Conservation (phyloP, 352 stramenopile species). For the Pythium rhizo-oryzae region DNA sequence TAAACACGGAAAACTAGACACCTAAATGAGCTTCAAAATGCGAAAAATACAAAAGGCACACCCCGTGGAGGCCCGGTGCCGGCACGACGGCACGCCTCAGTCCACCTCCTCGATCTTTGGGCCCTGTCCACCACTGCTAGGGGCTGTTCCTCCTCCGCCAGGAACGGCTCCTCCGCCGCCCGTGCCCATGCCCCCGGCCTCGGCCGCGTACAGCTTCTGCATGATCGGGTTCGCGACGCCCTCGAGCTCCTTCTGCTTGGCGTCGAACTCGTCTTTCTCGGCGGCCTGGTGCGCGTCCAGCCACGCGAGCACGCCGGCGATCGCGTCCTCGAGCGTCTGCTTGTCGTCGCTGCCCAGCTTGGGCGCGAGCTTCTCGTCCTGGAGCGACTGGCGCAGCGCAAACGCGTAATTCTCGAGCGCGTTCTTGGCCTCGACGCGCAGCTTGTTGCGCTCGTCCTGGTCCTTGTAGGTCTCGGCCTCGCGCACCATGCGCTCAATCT, state of each 20-base stretch:
- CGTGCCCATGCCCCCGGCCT: slow-evolving; percentile 1
- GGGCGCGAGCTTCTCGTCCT: slow-evolving; percentile 93
- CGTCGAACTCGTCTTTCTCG: slow-evolving; percentile 85
- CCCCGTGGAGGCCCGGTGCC: too few species aligned
- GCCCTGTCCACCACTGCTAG: slow-evolving; percentile 44
- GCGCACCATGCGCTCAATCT: slow-evolving; percentile 99
- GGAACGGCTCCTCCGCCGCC: slow-evolving; percentile 25
- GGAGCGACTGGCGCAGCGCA: slow-evolving; percentile 88
- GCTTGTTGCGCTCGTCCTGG: slow-evolving; percentile 95
- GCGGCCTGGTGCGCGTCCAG: slow-evolving; percentile 92
- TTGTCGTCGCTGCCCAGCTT: slow-evolving; percentile 93
- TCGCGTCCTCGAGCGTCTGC: slow-evolving; percentile 76
- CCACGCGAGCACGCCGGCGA: slow-evolving; percentile 97
- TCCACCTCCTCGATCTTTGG: slow-evolving; percentile 82
- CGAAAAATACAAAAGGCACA: too few species aligned
- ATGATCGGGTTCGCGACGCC: slow-evolving; percentile 89
- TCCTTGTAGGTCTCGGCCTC: slow-evolving; percentile 98
- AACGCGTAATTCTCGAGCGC: slow-evolving; percentile 96
- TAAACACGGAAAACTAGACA: slow-evolving; percentile 8
- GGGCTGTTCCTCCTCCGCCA: too few species aligned
- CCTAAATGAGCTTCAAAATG: neutral
- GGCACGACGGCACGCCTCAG: too few species aligned
- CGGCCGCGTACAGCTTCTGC: slow-evolving; percentile 78
- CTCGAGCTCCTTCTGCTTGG: slow-evolving; percentile 92
- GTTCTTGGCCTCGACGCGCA: slow-evolving; percentile 96